Base-by-base conservation (phyloP, 75 land plant genomes). In the Gnetum montanum region DNA sequence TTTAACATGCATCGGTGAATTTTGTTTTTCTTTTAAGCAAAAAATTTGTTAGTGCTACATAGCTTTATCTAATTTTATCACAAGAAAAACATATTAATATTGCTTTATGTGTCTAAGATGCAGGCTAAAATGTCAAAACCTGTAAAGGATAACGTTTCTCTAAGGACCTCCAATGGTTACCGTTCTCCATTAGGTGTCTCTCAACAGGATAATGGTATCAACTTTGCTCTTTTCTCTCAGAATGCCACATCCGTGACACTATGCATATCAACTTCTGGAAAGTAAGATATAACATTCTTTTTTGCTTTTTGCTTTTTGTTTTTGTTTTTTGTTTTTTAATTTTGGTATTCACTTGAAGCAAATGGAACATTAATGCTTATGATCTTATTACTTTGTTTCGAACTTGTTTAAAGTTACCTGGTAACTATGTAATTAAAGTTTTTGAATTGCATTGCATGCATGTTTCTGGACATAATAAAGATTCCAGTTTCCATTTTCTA, bases 151-250 rank as follows among this genome's bases (percentile, higher is more conserved):
- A n/a, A n/a, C 44, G 20, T n/a, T n/a, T 33, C 56, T 1, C 34
- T 75, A 34, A 67, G 52, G 51, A 44, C 54, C 38, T 76, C 67
- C n/a, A 67, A 62, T 49, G 98, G 98, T 29, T 73, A 77, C 34
- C 71, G 86, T 44, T 62, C 56, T 63, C 96, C 98, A 10, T 60
- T 93, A n/a, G 98, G 98, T 58, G 86, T 67, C 18, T 93, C 96
- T 49, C 68, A 66, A 54, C 57, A 60, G 28, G 86, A 75, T 27
- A 65, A 71, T 64, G 95, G 82, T 19, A 71, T 93, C 64, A 93
- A 93, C 54, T 93, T 93, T 64, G 73, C 96, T 1, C 73, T 93
- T 49, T 93, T 89, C 59, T 79, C 98, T 7, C 70, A 82, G 49
- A 75, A 93, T 77, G 98, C 88, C 15, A 70, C 80, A 27, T 57